A percentile compares a stretch with the other conserved stretches of the same genome.
These are phyloP conservation scores for Pinus tabuliformis DNA, from an alignment of 75 land plant species.

Conservation along the genomic window DNA sequence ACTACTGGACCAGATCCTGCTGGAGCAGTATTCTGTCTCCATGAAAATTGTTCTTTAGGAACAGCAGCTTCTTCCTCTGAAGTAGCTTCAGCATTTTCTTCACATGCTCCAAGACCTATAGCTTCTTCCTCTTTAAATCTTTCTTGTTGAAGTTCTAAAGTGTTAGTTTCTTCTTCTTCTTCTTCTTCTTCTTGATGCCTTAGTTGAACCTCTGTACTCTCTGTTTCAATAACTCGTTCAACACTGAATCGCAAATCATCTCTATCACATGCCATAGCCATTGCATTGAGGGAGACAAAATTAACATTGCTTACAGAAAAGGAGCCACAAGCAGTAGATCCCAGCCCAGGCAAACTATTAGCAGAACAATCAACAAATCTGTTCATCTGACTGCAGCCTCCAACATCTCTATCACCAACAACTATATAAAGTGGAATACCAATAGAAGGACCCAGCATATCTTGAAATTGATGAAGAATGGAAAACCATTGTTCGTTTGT, in stretches of 20 bases:
- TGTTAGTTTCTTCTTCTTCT: background rate
- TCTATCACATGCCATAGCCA: conserved; percentile 48
- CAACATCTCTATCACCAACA: conserved; percentile 68
- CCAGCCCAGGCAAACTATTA: conserved; percentile 52
- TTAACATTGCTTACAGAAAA: conserved; percentile 49
- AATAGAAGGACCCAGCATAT: conserved; percentile 39
- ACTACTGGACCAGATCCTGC: conserved; percentile 53
- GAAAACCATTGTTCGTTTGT: conserved; percentile 40
- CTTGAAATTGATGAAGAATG: conserved; percentile 39
- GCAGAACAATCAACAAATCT: conserved; percentile 31
- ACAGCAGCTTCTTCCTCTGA: background rate
- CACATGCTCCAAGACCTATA: background rate
- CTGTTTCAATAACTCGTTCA: conserved; percentile 46
- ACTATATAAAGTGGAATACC: conserved; percentile 46
- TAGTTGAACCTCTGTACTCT: conserved; percentile 20
- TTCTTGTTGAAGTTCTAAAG: background rate
- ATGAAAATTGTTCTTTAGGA: conserved; percentile 1
- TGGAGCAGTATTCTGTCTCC: conserved; percentile 23
- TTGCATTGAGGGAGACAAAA: conserved; percentile 61
- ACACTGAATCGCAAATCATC: conserved; percentile 38
- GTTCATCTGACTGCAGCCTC: conserved; percentile 32
- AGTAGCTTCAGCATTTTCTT: background rate
- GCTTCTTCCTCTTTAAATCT: background rate
- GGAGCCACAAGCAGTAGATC: conserved; percentile 39
- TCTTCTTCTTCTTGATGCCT: background rate